Evolutionary conservation across 164 flowering plant species (phyloP), one percentile per base, ranked within the genome.

Genomic region (Dillenia suffruticosa): DNA sequence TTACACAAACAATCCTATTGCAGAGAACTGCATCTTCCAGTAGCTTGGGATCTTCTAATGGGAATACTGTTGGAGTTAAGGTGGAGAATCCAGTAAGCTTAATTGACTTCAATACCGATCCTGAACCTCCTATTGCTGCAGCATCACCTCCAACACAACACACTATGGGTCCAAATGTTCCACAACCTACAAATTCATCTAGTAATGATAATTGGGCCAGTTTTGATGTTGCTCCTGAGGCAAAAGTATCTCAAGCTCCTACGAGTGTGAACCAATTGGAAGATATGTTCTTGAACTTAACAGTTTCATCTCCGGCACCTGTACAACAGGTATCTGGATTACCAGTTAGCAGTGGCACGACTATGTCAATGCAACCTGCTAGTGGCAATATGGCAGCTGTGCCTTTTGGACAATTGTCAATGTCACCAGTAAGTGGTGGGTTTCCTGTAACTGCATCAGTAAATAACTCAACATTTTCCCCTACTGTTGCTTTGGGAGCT

Each of bases 21-120:
- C 93, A 95, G 97, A 85, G 92, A 77, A 82, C 82, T 67, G 86
- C 81, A 56, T 89, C 96, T 70, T 92, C 97, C 54, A 81, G 90
- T 74, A 88, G 90, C 79, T 66, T 95, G 76, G 89, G 79, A 63
- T 88, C 92, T 32, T 53, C 73, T 22, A 83, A 81, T 67, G 89
- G 73, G 49, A 83, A 76, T 60, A 77, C 76, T 43, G 72, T 67
- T 51, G 92, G 90, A 76, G 63, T 74, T 46, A 88, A 83, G 74
- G 53, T 59, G 59, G 89, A 78, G 67, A 76, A 57, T 68, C 68
- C 86, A 54, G 81, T 64, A 66, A 83, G 85, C 72, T 82, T 94
- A 73, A 95, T 95, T 66, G 99, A 95, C 74, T 95, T 95, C 70
- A 87, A 81, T 80, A 79, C 84, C 66, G 94, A 78, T 67, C 85